A percentile compares a stretch with the other conserved stretches of the same genome.
These are phyloP conservation scores for Aspergillus saccharolyticus DNA, from an alignment of 495 filamentous ascomycete species.

Conservation along the genomic window DNA sequence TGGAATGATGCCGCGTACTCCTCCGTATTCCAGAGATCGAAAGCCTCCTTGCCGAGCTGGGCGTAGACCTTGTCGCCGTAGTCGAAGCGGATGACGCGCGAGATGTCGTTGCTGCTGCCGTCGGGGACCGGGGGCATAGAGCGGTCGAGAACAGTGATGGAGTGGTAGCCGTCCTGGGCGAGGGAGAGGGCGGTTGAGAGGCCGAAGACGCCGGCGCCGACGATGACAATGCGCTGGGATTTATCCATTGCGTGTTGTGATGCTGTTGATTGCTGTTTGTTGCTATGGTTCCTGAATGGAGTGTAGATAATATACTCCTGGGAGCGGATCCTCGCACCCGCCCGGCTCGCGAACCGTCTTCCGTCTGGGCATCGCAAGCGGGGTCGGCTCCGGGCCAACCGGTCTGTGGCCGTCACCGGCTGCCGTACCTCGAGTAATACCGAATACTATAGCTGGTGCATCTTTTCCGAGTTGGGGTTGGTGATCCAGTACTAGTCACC, in stretches of 20 bases:
- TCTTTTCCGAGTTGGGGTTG: no score
- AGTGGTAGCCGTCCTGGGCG: conserved; percentile 43
- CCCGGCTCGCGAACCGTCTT: no score
- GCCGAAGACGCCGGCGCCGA: conserved; percentile 70
- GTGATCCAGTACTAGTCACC: no score
- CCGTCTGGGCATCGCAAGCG: no score
- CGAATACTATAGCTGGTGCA: no score
- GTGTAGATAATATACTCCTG: no score
- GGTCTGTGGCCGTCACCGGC: no score
- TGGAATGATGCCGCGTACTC: conserved; percentile 32
- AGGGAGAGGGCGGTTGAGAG: conserved; percentile 58
- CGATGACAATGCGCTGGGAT: conserved; percentile 50
- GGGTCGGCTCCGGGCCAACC: no score
- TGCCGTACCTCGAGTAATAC: no score
- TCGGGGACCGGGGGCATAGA: conserved; percentile 53
- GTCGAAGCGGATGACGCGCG: conserved; percentile 66
- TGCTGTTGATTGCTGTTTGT: neutral
- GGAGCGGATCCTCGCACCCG: no score
- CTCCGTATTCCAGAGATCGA: conserved; percentile 56
- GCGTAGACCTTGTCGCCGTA: conserved; percentile 66
- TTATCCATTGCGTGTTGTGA: conserved; percentile 21
- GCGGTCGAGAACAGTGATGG: conserved; percentile 63
- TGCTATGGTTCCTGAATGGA: no score
- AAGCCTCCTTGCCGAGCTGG: conserved; percentile 57
- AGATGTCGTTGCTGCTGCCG: conserved; percentile 60